A percentile compares a stretch with the other conserved stretches of the same genome.
phyloP scores from a whole-genome alignment of 495 filamentous ascomycete species.

The Lophiotrema nucula region DNA sequence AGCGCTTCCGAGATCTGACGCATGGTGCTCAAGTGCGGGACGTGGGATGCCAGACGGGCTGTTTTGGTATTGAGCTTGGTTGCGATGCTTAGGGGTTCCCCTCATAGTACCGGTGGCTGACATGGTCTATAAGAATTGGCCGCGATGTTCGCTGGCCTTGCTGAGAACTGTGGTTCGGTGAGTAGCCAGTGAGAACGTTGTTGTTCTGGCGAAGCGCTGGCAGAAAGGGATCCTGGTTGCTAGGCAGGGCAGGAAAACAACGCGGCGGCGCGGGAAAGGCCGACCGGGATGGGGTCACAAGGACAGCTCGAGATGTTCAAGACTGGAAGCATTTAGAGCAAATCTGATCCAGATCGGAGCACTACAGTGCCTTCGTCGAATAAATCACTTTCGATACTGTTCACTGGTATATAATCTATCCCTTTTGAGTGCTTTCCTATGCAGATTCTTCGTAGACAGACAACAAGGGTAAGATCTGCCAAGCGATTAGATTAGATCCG shows the following conservation, averaged over 20 bases:
- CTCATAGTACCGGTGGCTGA: constrained; percentile 58
- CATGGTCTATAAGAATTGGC: constrained; percentile 50
- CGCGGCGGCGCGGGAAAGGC: constrained; percentile 5
- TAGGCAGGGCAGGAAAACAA: constrained; percentile 25
- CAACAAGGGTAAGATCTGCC: too few relatives aligned
- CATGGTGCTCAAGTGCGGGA: constrained; percentile 67
- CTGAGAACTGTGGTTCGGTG: constrained; percentile 17
- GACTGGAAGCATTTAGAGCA: not conserved
- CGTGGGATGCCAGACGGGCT: constrained; percentile 82
- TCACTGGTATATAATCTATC: too few relatives aligned
- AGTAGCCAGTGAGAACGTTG: constrained; percentile 10
- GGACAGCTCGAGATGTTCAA: not conserved
- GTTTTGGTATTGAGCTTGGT: constrained; percentile 56
- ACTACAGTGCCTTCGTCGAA: too few relatives aligned
- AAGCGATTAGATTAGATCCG: constrained; percentile 33
- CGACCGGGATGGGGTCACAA: constrained; percentile 14
- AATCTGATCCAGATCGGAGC: too few relatives aligned
- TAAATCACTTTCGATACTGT: too few relatives aligned
- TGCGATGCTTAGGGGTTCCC: constrained; percentile 67
- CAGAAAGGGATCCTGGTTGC: constrained; percentile 18
- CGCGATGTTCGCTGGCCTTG: constrained; percentile 9
- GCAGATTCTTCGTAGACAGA: too few relatives aligned
- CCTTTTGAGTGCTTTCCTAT: too few relatives aligned
- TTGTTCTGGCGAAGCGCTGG: constrained; percentile 10
- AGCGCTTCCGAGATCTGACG: constrained; percentile 63